These are phyloP conservation scores for Endocarpon pusillum DNA, from an alignment of 495 filamentous ascomycete genomes.

Conservation along the genomic window DNA sequence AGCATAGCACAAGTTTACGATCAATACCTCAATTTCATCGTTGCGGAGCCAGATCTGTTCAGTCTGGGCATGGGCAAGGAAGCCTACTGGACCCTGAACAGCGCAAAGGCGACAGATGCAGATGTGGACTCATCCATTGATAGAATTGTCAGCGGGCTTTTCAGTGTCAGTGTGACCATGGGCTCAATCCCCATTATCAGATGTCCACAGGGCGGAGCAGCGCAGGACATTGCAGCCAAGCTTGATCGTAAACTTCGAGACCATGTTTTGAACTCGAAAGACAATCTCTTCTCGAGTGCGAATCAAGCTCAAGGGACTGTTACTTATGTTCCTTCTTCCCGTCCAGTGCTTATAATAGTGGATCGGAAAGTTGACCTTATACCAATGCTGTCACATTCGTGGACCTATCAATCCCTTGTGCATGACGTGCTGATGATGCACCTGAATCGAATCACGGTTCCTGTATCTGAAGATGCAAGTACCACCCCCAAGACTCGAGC, in stretches of 20 bases:
- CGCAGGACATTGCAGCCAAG: conserved; percentile 85
- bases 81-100: conserved; percentile 66
- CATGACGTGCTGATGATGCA: conserved; percentile 89
- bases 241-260: conserved; percentile 91
- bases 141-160: conserved; percentile 81
- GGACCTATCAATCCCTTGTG: conserved; percentile 95
- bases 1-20: conserved; percentile 86
- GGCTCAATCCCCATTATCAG: conserved; percentile 86
- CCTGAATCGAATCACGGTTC: conserved; percentile 90
- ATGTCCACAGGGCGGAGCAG: conserved; percentile 79
- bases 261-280: conserved; percentile 91
- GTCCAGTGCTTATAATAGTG: conserved; percentile 75
- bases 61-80: conserved; percentile 78
- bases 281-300: conserved; percentile 65
- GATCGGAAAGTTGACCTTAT: conserved; percentile 92
- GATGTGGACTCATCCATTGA: conserved; percentile 76
- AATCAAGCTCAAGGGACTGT: conserved; percentile 33
- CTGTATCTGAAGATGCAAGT: conserved; percentile 57
- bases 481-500: conserved; percentile 64
- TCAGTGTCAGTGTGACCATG: conserved; percentile 95
- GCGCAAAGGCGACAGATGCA: conserved; percentile 74
- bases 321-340: conserved; percentile 41
- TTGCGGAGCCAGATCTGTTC: conserved; percentile 89
- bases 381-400: conserved; percentile 97
- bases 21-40: conserved; percentile 96